These are phyloP conservation scores for Kregervanrija fluxuum DNA, from an alignment of 805 yeast genomes.

Conservation along the genomic window DNA sequence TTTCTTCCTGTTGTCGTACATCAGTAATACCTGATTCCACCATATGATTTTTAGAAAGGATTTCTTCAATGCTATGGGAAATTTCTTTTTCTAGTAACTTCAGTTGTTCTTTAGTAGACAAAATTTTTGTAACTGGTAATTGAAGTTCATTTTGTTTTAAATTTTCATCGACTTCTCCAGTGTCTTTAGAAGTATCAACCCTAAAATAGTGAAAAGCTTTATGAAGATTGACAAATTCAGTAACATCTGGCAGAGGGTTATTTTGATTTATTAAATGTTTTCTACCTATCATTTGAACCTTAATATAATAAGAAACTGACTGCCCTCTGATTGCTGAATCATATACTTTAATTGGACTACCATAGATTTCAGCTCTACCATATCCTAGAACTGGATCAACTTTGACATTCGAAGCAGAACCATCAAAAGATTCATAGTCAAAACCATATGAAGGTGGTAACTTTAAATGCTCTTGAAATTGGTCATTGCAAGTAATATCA, in stretches of 20 bases:
- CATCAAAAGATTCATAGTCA: constrained; percentile 8
- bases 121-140: not conserved
- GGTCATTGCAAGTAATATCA: constrained; percentile 46
- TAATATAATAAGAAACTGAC: constrained; percentile 44
- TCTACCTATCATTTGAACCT: constrained; percentile 45
- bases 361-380: constrained; percentile 36
- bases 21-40: not conserved
- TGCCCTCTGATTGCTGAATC: constrained; percentile 36
- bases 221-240: constrained; percentile 13
- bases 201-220: constrained; percentile 13
- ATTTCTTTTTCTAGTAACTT: constrained; percentile 6
- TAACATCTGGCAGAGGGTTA: not conserved
- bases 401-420: constrained; percentile 13
- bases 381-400: constrained; percentile 40
- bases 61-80: constrained; percentile 1
- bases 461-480: constrained; percentile 26
- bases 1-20: constrained; percentile 3
- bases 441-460: constrained; percentile 36
- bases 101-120: constrained; percentile 4
- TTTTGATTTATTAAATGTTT: constrained; percentile 16
- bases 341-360: constrained; percentile 43
- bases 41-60: constrained; percentile 3
- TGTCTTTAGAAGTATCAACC: constrained; percentile 6
- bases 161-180: not conserved
- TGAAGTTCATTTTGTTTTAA: not conserved